phyloP scores from a whole-genome alignment of 2,329 filamentous ascomycete species.

The Trichophyton equinum region DNA sequence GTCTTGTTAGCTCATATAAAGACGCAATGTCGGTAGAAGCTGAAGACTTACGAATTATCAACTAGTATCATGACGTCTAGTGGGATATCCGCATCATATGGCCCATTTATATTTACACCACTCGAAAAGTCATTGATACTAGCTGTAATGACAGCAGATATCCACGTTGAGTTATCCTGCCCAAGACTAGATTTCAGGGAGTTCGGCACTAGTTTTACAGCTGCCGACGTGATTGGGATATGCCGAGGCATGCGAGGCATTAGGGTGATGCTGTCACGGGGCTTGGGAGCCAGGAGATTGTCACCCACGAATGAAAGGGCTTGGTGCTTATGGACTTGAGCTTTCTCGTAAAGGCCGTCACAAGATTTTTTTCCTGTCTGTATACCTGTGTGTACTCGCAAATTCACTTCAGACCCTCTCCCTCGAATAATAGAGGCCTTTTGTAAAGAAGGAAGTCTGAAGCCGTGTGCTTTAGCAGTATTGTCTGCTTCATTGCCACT shows the following conservation, averaged over 20 bases:
- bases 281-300: slow-evolving; percentile 7
- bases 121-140: neutral
- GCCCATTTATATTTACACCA: neutral
- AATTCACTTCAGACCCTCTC: neutral
- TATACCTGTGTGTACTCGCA: neutral
- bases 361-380: neutral
- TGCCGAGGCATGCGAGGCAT: slow-evolving; percentile 5
- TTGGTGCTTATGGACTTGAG: neutral
- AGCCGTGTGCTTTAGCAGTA: neutral
- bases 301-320: slow-evolving; percentile 1
- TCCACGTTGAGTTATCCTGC: slow-evolving; percentile 18
- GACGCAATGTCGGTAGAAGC: slow-evolving; percentile 17
- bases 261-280: neutral
- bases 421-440: neutral
- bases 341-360: neutral
- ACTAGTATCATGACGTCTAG: slow-evolving; percentile 25
- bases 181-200: slow-evolving; percentile 8
- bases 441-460: neutral
- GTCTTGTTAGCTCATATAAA: slow-evolving; percentile 10
- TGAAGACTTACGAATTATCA: neutral
- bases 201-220: slow-evolving; percentile 8
- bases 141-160: slow-evolving; percentile 26
- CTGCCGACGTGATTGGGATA: slow-evolving; percentile 11
- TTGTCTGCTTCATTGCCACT: slow-evolving; percentile 1
- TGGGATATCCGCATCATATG: slow-evolving; percentile 16